Percentiles rank a stretch among this genome's conserved stretches.
These are phyloP conservation scores for Microthlaspi erraticum DNA, from an alignment of 345 rosid genomes.

Conservation along the genomic window DNA sequence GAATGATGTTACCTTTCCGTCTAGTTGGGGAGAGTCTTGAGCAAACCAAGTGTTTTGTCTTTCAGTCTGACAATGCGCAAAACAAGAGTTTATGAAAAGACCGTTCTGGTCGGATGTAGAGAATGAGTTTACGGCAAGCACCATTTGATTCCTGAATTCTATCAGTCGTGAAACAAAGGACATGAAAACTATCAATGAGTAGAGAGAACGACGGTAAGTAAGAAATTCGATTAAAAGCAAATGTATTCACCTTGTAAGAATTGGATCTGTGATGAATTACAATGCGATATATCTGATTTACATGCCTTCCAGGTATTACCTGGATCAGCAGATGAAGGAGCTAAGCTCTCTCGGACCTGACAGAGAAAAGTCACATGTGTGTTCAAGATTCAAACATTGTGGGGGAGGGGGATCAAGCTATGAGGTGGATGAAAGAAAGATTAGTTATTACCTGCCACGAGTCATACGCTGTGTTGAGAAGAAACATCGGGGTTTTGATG, in stretches of 20 bases:
- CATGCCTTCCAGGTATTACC: conserved; percentile 66
- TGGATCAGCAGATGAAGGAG: conserved; percentile 76
- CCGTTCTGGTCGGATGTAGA: conserved; percentile 64
- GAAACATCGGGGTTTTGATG: conserved; percentile 75
- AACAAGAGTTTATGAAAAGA: conserved; percentile 85
- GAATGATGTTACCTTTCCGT: conserved; percentile 52
- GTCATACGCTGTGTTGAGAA: conserved; percentile 85
- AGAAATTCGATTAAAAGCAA: not conserved
- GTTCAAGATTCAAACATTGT: not conserved
- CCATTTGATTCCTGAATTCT: conserved; percentile 90
- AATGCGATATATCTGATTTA: conserved; percentile 58
- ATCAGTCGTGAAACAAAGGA: conserved; percentile 14
- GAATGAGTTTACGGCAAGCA: conserved; percentile 53
- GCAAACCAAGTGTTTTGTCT: conserved; percentile 89
- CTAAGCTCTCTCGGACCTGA: conserved; percentile 74
- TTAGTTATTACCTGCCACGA: conserved; percentile 68
- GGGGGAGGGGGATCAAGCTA: not conserved
- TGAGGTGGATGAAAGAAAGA: not conserved
- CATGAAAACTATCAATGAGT: not conserved
- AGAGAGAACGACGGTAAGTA: not conserved
- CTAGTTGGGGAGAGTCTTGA: conserved; percentile 63
- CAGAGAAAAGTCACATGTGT: conserved; percentile 1
- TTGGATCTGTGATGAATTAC: conserved; percentile 68
- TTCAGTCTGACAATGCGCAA: conserved; percentile 93
- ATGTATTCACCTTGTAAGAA: conserved; percentile 64